phyloP scores from a whole-genome alignment of 345 rosid species.

The Nasturtium officinale region DNA sequence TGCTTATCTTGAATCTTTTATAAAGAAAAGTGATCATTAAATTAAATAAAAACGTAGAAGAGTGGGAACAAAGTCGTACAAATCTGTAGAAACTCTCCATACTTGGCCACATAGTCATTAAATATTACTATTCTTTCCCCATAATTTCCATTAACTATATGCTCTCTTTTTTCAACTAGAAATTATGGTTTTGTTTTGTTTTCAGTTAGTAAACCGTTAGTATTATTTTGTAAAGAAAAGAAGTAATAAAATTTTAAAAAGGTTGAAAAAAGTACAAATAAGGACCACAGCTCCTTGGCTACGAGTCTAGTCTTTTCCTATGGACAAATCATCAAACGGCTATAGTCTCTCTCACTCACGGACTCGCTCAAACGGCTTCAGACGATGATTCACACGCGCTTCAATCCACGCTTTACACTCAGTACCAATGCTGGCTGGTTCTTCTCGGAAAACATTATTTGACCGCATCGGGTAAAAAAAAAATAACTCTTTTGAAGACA shows the following conservation, averaged over 20 bases:
- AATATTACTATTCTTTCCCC: not conserved
- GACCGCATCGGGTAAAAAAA: slow-evolving; percentile 35
- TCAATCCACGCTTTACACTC: not conserved
- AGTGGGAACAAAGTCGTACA: slow-evolving; percentile 27
- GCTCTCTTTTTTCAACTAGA: not conserved
- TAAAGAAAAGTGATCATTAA: slow-evolving; percentile 21
- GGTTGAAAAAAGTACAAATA: not conserved
- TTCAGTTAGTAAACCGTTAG: not conserved
- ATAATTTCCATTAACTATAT: not conserved
- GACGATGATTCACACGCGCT: not conserved
- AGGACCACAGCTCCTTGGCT: slow-evolving; percentile 29
- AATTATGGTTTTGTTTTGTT: not conserved
- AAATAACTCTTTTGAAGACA: not conserved
- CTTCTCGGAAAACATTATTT: slow-evolving; percentile 27
- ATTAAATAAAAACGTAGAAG: not conserved
- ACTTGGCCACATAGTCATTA: slow-evolving; percentile 22
- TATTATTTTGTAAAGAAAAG: not conserved
- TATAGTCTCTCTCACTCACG: slow-evolving; percentile 30
- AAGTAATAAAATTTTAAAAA: not conserved
- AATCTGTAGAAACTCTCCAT: slow-evolving; percentile 15
- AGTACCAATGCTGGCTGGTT: slow-evolving; percentile 5
- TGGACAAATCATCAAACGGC: slow-evolving; percentile 28
- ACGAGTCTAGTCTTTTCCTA: slow-evolving; percentile 26
- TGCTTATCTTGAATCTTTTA: slow-evolving; percentile 23
- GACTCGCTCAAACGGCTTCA: slow-evolving; percentile 25